Percentiles rank a stretch among this genome's conserved stretches.
These are phyloP conservation scores for Ballota nigra DNA, from an alignment of 257 asterid species.

Conservation along the genomic window DNA sequence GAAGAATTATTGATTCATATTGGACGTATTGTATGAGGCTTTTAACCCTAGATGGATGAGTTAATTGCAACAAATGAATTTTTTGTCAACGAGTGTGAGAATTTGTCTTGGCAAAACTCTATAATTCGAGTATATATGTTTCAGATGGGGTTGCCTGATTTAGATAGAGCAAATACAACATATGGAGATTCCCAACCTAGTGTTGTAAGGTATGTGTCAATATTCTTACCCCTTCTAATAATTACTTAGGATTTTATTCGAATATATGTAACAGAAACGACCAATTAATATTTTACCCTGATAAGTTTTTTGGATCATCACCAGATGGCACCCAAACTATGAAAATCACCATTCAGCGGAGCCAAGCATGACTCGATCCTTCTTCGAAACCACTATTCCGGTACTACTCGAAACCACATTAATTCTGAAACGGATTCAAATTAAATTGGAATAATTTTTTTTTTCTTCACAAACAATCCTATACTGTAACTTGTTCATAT, in stretches of 20 bases:
- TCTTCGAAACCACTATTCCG: constrained; percentile 49
- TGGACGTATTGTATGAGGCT: neutral
- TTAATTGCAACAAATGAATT: neutral
- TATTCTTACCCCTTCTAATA: neutral
- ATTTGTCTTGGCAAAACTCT: neutral
- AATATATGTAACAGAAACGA: neutral
- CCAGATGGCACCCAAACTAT: constrained; percentile 63
- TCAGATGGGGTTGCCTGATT: constrained; percentile 65
- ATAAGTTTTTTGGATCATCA: constrained; percentile 13
- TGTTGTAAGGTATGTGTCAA: constrained; percentile 42
- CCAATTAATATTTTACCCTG: neutral
- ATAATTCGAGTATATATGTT: neutral
- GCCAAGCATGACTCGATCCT: constrained; percentile 57
- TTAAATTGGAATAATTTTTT: too few relatives aligned
- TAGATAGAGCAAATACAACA: constrained; percentile 51
- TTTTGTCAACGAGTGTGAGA: neutral
- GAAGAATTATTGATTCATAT: neutral
- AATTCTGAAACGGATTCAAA: too few relatives aligned
- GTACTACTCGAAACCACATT: constrained; percentile 35
- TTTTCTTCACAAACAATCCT: too few relatives aligned
- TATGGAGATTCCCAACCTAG: constrained; percentile 61
- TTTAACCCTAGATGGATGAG: constrained; percentile 35
- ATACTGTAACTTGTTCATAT: too few relatives aligned
- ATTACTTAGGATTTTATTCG: neutral
- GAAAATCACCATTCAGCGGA: constrained; percentile 53